Evolutionary conservation across 192 early-diverging fungal genomes (phyloP), one percentile per base, ranked within the genome.

Genomic region (Fimicolochytrium jonesii): DNA sequence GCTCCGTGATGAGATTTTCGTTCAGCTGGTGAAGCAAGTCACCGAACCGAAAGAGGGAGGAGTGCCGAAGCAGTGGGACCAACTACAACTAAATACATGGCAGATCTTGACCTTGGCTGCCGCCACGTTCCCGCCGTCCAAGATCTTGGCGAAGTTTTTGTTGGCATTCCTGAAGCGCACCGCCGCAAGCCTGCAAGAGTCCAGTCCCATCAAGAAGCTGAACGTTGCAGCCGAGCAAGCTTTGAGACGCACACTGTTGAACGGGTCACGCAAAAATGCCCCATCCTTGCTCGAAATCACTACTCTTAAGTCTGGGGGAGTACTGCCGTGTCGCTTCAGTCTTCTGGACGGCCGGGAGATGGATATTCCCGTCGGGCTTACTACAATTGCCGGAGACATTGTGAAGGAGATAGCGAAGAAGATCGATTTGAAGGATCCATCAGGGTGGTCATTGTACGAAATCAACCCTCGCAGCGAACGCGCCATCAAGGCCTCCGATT

Each of bases 361-460:
- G 42, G 66, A 72, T 36, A 61, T 81, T 30, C 45, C 71, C 2
- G 63, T 78, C 9, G 61, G 54, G 15, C 58, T 65, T 18, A 75
- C 68, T 4, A 71, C 69, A 3, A 80, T 71, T 6, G 79, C 80
- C 0, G 66, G 63, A 6, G 76, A 83, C 49, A 70, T 81, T 32
- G 73, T 82, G 11, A 77, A 78, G 66, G 70, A 82, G 26, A 67
- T 82, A 15, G 61, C 71, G 11, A 57, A 55, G 31, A 74, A 53
- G 31, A 70, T 82, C 26, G 71, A 79, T 11, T 56, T 82, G 37
- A 72, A 71, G 56, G 79, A 82, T 44, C 33, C 63, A 15, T 25
- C 62, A 10, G 74, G 79, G 13, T 82, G 80, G 80, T 79, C 80
- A n/a, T 50, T 82, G 10, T 82, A 71, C 59, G 69, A 72, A 34